Percentiles rank a stretch among this genome's conserved stretches.
These are phyloP conservation scores for Haplosporangium gracile DNA, from an alignment of 192 early-diverging fungal species.

Conservation along the genomic window DNA sequence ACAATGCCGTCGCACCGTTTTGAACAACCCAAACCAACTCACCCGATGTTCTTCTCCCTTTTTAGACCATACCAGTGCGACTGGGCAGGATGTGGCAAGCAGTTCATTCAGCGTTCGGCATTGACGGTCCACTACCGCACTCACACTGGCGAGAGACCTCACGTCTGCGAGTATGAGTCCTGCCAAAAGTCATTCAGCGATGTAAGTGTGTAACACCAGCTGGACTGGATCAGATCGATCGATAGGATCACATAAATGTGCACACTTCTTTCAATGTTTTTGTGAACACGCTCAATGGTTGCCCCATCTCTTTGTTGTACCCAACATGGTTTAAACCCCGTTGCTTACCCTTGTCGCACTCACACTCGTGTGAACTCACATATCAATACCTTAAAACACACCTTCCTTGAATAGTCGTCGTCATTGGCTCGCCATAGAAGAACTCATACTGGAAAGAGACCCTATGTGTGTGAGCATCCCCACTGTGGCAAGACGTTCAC, in stretches of 20 bases:
- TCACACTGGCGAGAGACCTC: conserved; percentile 80
- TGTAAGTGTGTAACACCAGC: conserved; percentile 41
- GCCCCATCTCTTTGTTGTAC: conserved; percentile 2
- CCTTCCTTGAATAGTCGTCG: conserved; percentile 63
- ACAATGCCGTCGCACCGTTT: background rate
- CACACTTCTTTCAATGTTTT: background rate
- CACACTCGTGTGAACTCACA: background rate
- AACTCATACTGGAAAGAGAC: conserved; percentile 83
- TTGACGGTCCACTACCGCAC: conserved; percentile 82
- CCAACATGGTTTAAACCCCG: background rate
- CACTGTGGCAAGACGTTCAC: conserved; percentile 84
- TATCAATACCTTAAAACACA: background rate
- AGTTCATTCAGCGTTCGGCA: conserved; percentile 84
- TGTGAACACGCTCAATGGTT: background rate
- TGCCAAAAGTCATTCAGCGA: conserved; percentile 85
- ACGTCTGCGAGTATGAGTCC: conserved; percentile 71
- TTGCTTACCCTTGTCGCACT: background rate
- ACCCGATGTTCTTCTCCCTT: background rate
- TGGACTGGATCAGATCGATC: conserved; percentile 4
- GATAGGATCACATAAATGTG: background rate
- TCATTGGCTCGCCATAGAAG: conserved; percentile 83
- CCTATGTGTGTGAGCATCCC: conserved; percentile 74
- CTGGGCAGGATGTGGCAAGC: conserved; percentile 77
- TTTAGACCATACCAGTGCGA: conserved; percentile 71
- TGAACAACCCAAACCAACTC: background rate